These are phyloP conservation scores for Nicotiana obtusifolia DNA, from an alignment of 257 asterid genomes.

Conservation along the genomic window DNA sequence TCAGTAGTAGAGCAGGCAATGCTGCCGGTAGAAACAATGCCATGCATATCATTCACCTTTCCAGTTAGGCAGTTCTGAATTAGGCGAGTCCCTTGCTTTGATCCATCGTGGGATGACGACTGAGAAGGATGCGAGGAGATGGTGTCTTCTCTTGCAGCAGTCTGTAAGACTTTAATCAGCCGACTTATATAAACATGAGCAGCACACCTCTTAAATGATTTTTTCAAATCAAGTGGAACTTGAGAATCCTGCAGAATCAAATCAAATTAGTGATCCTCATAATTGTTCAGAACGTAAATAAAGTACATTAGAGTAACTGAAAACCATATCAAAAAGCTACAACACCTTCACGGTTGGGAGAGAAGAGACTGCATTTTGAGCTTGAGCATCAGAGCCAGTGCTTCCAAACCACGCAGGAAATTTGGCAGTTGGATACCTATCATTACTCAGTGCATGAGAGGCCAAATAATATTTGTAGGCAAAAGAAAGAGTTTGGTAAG, in stretches of 20 bases:
- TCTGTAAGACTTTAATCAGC: constrained; percentile 46
- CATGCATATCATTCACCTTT: constrained; percentile 14
- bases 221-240: constrained; percentile 28
- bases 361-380: constrained; percentile 16
- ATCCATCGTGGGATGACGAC: constrained; percentile 16
- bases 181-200: constrained; percentile 57
- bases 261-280: neutral
- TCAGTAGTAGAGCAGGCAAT: constrained; percentile 17
- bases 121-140: constrained; percentile 28
- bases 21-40: constrained; percentile 15
- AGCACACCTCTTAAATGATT: constrained; percentile 55
- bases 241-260: constrained; percentile 28
- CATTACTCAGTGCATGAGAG: constrained; percentile 20
- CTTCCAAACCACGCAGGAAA: constrained; percentile 32
- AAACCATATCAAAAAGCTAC: neutral
- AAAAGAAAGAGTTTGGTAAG: neutral
- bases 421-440: constrained; percentile 27
- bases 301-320: neutral
- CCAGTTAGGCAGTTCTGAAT: constrained; percentile 13
- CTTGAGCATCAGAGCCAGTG: constrained; percentile 23
- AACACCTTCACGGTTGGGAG: constrained; percentile 38
- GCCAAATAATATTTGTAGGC: neutral
- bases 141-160: constrained; percentile 26
- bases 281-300: neutral
- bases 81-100: constrained; percentile 23